Evolutionary conservation across 371 early-diverging fungal species (phyloP), one percentile per base, ranked within the genome.

Genomic region (Phascolomyces articulosus): DNA sequence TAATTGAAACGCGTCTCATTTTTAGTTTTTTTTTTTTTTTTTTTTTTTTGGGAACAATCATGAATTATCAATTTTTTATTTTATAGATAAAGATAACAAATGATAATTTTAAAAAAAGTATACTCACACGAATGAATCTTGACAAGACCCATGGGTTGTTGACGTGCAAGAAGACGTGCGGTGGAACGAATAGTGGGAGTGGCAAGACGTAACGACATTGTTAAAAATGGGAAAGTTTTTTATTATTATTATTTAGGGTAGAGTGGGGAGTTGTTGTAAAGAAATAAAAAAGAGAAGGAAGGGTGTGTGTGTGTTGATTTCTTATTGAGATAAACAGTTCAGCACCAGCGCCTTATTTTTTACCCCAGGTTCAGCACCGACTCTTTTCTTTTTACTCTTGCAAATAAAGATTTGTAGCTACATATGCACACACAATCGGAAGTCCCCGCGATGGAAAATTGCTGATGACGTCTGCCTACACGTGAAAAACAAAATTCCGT

Each of bases 121-220:
- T 38, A 62, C 79, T 74, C 71, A 79, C 79, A 79, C 44, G 80
- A 80, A 48, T 80, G 80, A 59, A 80, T 80, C 72, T 80, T 80
- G 34, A 80, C 80, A 59, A 80, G 71, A 60, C 77, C 80, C 80
- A 80, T 80, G 51, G 80, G 73, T 40, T 77, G 77, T 60, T 80
- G 80, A 55, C 78, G 78, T 53, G 62, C 65, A 57, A 77, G 31
- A 20, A 77, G 51, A 31, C 77, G 75, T 4, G 75, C 68, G 26
- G 78, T 75, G 6, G 72, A 74, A 28, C 80, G 80, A 65, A 80
- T 40, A 31, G 69, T 71, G 54, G 80, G 78, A 27, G 80, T 63
- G 53, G 72, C 66, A 66, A 80, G 80, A 72, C 77, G 77, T 55
- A 80, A 71, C 62, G 80, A 70, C 78, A 77, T 77, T 20, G 20